Evolutionary conservation across 352 stramenopile genomes (phyloP), one percentile per base, ranked within the genome.

Genomic region (Globisporangium polare): DNA sequence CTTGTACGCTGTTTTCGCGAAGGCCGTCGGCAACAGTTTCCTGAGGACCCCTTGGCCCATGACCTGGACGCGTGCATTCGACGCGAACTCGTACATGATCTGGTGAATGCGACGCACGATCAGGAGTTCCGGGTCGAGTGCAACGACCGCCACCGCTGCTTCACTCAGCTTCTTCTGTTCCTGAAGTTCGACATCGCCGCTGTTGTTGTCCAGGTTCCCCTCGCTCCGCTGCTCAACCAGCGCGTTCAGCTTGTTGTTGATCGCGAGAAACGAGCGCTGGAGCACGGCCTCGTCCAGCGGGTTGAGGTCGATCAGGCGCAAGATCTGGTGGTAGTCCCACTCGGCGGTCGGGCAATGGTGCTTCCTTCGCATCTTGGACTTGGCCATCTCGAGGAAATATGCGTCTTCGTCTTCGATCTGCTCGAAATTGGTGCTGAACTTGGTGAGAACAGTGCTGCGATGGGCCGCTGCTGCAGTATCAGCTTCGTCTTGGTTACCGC

Each of bases 1-100:
- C 63, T 87, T 88, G 76, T 92, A 92, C 46, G 70, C 63, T 31
- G 79, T 79, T 52, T 85, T 84, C 9, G 82, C 79, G 52, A 81
- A 92, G 15, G 83, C 78, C 0, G 69, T 86, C 8, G 83, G 83
- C 1, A 92, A 62, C 8, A 92, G 65, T 46, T 88, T 86, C 1
- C 58, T 54, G 15, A 92, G 63, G 5, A 83, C 60, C 20, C 58
- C 56, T 52, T 86, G 75, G 0, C 80, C 83, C 4, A 90, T 63
- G 31, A 90, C 52, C 55, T 92, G 83, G 12, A 92, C 60, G 37
- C 78, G 78, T 46, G 77, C 53, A 53, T 89, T 88, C 39, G 53
- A 61, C 9, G 83, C 66, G 50, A 86, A 73, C 29, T 90, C 79
- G 63, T 80, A 92, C 75, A 90, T 72, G 15, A 75, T 70, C 20